These are phyloP conservation scores for Mallotus repandus DNA, from an alignment of 441 rosid genomes.

Conservation along the genomic window DNA sequence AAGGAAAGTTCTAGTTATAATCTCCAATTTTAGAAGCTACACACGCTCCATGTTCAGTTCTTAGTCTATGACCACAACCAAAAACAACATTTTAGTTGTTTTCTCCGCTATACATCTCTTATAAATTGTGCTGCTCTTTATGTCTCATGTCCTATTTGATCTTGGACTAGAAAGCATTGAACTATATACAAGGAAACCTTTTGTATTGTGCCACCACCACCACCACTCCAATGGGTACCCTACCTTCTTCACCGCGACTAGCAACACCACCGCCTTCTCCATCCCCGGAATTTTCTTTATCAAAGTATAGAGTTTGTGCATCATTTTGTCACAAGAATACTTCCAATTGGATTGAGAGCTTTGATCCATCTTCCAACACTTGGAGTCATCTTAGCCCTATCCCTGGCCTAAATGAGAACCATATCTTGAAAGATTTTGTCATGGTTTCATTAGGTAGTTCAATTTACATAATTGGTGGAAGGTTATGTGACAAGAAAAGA, in stretches of 20 bases:
- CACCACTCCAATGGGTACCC: conserved; percentile 8
- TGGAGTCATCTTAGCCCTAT: conserved; percentile 40
- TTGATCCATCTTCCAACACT: conserved; percentile 32
- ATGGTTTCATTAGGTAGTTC: conserved; percentile 37
- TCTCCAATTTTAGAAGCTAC: conserved; percentile 16
- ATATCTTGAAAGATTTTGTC: conserved; percentile 43
- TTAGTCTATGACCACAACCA: conserved; percentile 28
- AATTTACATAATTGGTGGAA: conserved; percentile 46
- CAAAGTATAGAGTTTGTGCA: conserved; percentile 26
- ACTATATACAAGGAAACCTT: neutral
- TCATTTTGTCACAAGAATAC: conserved; percentile 32
- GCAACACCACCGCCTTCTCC: conserved; percentile 1
- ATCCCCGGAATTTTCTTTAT: neutral
- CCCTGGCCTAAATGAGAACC: conserved; percentile 31
- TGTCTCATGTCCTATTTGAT: conserved; percentile 25
- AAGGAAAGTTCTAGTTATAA: conserved; percentile 3
- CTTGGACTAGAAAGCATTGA: neutral
- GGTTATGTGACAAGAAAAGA: conserved; percentile 25
- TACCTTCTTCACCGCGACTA: neutral
- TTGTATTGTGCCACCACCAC: neutral
- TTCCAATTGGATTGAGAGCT: conserved; percentile 46
- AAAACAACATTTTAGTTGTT: neutral
- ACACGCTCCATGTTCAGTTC: conserved; percentile 7
- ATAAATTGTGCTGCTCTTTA: neutral
- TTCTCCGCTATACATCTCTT: conserved; percentile 18